Evolutionary conservation across 2,329 filamentous ascomycete species (phyloP).

Genomic region (Diaporthe nobilis): DNA sequence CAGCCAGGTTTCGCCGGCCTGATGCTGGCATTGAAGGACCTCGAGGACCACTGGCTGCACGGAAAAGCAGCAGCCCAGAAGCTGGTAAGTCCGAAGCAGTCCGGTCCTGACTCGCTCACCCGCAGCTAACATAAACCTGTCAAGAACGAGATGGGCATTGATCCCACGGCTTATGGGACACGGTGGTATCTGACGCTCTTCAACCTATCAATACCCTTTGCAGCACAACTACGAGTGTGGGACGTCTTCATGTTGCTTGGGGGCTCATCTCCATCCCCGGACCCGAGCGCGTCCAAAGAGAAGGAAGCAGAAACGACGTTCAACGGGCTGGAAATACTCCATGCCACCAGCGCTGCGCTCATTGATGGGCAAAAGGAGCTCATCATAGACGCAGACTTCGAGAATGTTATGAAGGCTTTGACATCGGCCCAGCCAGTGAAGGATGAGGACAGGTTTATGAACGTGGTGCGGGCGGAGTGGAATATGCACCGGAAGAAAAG

Average conservation of each 20-base stretch:
- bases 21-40: constrained; percentile 87
- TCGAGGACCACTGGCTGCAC: constrained; percentile 86
- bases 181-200: constrained; percentile 98
- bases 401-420: constrained; percentile 97
- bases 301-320: constrained; percentile 32
- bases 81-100: constrained; percentile 71
- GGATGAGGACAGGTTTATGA: constrained; percentile 94
- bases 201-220: constrained; percentile 95
- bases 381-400: constrained; percentile 92
- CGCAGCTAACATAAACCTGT: constrained; percentile 40
- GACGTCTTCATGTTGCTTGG: constrained; percentile 97
- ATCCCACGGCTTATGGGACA: constrained; percentile 93
- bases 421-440: constrained; percentile 95
- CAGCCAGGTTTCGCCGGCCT: constrained; percentile 86
- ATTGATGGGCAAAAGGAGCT: constrained; percentile 93
- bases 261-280: constrained; percentile 69
- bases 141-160: constrained; percentile 82
- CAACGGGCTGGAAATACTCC: constrained; percentile 83
- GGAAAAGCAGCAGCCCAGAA: constrained; percentile 84
- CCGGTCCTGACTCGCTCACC: neutral
- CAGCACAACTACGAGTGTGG: constrained; percentile 95
- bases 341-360: constrained; percentile 89
- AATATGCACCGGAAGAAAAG: constrained; percentile 72
- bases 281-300: constrained; percentile 22
- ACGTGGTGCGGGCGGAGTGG: constrained; percentile 81